These are phyloP conservation scores for Blastobotrys apis DNA, from an alignment of 1,139 yeast genomes.

Conservation along the genomic window DNA sequence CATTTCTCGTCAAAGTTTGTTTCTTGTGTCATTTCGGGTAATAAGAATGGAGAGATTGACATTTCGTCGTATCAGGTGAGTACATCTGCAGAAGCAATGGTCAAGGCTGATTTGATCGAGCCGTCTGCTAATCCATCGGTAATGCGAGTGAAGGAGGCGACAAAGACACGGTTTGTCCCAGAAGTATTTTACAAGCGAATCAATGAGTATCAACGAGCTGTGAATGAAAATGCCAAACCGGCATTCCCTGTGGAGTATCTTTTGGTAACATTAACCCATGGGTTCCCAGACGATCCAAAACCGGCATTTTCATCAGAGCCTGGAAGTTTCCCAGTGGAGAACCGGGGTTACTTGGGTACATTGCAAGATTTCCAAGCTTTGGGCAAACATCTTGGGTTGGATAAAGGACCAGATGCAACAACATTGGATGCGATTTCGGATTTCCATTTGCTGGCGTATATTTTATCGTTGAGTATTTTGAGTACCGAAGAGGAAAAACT, in stretches of 20 bases:
- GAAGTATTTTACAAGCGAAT: constrained; percentile 81
- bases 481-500: constrained; percentile 49
- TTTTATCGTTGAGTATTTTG: constrained; percentile 49
- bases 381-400: constrained; percentile 45
- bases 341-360: constrained; percentile 69
- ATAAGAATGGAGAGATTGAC: constrained; percentile 80
- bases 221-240: constrained; percentile 87
- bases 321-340: constrained; percentile 65
- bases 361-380: constrained; percentile 60
- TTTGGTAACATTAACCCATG: constrained; percentile 84
- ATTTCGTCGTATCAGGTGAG: constrained; percentile 89
- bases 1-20: constrained; percentile 82
- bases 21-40: constrained; percentile 90
- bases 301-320: constrained; percentile 43
- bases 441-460: constrained; percentile 68
- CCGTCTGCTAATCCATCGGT: constrained; percentile 91
- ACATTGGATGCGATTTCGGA: constrained; percentile 49
- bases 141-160: constrained; percentile 73
- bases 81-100: constrained; percentile 80
- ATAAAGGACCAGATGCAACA: constrained; percentile 22
- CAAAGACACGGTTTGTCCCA: constrained; percentile 77
- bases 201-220: constrained; percentile 85
- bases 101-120: constrained; percentile 76
- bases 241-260: constrained; percentile 94
- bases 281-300: constrained; percentile 69